These are phyloP conservation scores for Ramularia endophylla DNA, from an alignment of 2,329 filamentous ascomycete genomes.

Conservation along the genomic window DNA sequence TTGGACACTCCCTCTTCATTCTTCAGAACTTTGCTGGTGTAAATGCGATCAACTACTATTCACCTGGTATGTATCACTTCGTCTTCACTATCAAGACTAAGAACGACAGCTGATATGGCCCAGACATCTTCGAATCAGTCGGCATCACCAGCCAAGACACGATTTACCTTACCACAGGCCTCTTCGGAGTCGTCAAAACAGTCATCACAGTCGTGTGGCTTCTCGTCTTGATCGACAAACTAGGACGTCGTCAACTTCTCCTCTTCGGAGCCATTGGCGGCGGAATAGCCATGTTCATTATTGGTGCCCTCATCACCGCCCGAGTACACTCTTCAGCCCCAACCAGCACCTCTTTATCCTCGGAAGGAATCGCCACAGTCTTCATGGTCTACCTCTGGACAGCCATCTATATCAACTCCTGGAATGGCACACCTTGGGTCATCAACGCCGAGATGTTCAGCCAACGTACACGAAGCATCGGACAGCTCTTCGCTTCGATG, in stretches of 20 bases:
- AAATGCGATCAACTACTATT: conserved; percentile 34
- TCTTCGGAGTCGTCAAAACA: conserved; percentile 35
- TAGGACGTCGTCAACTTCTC: conserved; percentile 2
- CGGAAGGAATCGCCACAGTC: conserved; percentile 34
- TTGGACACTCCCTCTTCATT: conserved; percentile 38
- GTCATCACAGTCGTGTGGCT: conserved; percentile 33
- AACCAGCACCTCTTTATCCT: conserved; percentile 29
- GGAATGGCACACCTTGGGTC: conserved; percentile 41
- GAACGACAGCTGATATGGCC: no score
- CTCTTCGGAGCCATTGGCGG: conserved; percentile 32
- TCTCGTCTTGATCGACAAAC: conserved; percentile 32
- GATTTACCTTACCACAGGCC: conserved; percentile 32
- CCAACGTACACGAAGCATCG: conserved; percentile 33
- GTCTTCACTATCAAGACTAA: no score
- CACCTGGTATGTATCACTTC: conserved; percentile 5
- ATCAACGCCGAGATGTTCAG: conserved; percentile 41
- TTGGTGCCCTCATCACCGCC: conserved; percentile 9
- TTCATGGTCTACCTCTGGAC: conserved; percentile 15
- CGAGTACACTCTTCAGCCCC: conserved; percentile 25
- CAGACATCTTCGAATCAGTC: conserved; percentile 33
- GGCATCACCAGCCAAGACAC: conserved; percentile 22
- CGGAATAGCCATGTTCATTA: conserved; percentile 27
- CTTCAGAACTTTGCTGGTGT: conserved; percentile 31
- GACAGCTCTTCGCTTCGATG: conserved; percentile 34
- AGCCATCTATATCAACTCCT: conserved; percentile 36